Percentiles rank a stretch among this genome's conserved stretches.
These are phyloP conservation scores for Cyathus striatus DNA, from an alignment of 768 basidiomycete genomes.

Conservation along the genomic window DNA sequence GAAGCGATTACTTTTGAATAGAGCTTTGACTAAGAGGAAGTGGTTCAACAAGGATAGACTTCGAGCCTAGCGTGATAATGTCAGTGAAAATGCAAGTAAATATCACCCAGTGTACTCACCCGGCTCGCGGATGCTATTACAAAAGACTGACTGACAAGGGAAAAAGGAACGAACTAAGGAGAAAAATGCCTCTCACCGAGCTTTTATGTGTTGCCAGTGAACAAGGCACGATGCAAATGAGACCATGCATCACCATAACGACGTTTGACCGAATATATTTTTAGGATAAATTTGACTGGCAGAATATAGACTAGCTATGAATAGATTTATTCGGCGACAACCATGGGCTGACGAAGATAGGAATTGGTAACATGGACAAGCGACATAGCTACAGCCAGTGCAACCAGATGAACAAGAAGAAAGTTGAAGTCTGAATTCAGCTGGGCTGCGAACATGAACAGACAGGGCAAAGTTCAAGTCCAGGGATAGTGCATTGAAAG, in stretches of 20 bases:
- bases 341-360: conserved; percentile 7
- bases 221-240: neutral
- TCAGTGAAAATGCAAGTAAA: neutral
- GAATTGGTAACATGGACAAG: too few species aligned
- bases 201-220: neutral
- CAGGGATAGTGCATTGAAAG: too few species aligned
- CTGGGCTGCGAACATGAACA: too few species aligned
- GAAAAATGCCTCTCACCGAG: neutral
- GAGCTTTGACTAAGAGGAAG: conserved; percentile 12
- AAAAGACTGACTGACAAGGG: conserved; percentile 26
- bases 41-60: conserved; percentile 15
- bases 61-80: conserved; percentile 25
- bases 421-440: too few species aligned
- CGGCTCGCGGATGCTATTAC: conserved; percentile 40
- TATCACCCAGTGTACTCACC: conserved; percentile 1
- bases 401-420: too few species aligned
- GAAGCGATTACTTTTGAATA: neutral
- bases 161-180: neutral
- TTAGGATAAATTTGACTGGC: too few species aligned
- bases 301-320: neutral
- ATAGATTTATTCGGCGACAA: neutral
- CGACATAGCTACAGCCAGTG: too few species aligned
- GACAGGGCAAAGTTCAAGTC: too few species aligned
- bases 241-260: neutral
- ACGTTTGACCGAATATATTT: too few species aligned